phyloP scores from a whole-genome alignment of 2,329 filamentous ascomycete genomes.

The Helminthosporium solani region DNA sequence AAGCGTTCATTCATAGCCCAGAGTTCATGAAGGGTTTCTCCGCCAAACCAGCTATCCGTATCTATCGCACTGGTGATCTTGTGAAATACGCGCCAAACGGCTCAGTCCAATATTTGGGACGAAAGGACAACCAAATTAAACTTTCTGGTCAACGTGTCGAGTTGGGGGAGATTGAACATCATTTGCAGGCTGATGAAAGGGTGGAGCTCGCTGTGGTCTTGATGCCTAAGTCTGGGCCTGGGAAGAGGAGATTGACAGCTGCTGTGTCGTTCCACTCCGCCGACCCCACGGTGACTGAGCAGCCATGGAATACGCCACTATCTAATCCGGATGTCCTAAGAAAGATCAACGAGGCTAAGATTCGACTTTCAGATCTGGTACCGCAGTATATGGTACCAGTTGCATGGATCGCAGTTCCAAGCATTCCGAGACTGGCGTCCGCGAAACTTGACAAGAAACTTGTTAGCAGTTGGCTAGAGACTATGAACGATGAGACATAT shows the following conservation, averaged over 20 bases:
- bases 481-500: constrained; percentile 43
- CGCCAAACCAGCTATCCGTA: constrained; percentile 9
- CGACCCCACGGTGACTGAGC: constrained; percentile 16
- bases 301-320: constrained; percentile 32
- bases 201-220: constrained; percentile 47
- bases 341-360: constrained; percentile 35
- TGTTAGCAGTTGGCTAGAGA: constrained; percentile 48
- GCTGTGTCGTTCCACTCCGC: constrained; percentile 42
- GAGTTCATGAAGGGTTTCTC: constrained; percentile 22
- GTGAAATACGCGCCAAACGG: constrained; percentile 33
- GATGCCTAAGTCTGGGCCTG: constrained; percentile 44
- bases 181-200: constrained; percentile 24
- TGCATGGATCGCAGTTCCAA: constrained; percentile 41
- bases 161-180: constrained; percentile 37
- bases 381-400: constrained; percentile 36
- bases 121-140: constrained; percentile 39
- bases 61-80: constrained; percentile 39
- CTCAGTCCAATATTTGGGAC: constrained; percentile 30
- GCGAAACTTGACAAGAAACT: constrained; percentile 35
- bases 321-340: constrained; percentile 28
- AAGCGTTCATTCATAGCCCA: constrained; percentile 28
- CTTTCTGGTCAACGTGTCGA: constrained; percentile 39
- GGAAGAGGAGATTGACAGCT: constrained; percentile 48
- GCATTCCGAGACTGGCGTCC: constrained; percentile 31
- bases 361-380: constrained; percentile 24